Evolutionary conservation across 371 early-diverging fungal genomes (phyloP).

Genomic region (Mucor irregularis): DNA sequence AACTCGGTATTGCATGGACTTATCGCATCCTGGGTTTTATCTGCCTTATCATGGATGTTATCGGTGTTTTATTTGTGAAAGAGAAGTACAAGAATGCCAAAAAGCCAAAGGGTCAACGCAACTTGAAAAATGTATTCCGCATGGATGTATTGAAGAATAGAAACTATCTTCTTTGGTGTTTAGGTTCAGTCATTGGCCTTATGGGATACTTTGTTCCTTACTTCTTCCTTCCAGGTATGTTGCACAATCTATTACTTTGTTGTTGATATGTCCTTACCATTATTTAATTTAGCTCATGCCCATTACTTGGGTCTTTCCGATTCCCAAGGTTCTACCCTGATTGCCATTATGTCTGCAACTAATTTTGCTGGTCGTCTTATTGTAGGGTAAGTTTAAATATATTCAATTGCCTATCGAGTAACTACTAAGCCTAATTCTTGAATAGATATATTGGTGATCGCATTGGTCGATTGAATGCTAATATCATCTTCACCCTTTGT

Average conservation of each 20-base stretch:
- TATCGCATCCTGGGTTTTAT: constrained; percentile 58
- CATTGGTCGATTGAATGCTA: constrained; percentile 59
- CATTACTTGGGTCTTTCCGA: constrained; percentile 24
- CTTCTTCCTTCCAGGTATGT: constrained; percentile 31
- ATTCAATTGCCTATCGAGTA: background rate
- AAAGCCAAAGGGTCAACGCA: constrained; percentile 7
- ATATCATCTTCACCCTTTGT: constrained; percentile 45
- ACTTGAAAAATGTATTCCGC: constrained; percentile 12
- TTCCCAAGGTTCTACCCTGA: constrained; percentile 31
- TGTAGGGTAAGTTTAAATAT: constrained; percentile 11
- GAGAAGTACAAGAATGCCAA: constrained; percentile 22
- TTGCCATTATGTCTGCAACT: constrained; percentile 30
- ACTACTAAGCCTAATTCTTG: background rate
- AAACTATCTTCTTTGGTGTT: constrained; percentile 25
- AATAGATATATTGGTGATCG: constrained; percentile 35
- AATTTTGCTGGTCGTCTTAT: constrained; percentile 34
- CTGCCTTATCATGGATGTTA: constrained; percentile 33
- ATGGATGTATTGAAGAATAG: constrained; percentile 12
- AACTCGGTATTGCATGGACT: constrained; percentile 54
- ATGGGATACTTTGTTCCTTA: constrained; percentile 38
- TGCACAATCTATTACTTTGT: background rate
- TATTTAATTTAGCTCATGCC: constrained; percentile 22
- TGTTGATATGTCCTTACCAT: background rate
- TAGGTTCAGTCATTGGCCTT: constrained; percentile 29
- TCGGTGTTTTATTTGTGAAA: constrained; percentile 43